Evolutionary conservation across 2,329 filamentous ascomycete species (phyloP).

Genomic region (Fusarium verrucosum): DNA sequence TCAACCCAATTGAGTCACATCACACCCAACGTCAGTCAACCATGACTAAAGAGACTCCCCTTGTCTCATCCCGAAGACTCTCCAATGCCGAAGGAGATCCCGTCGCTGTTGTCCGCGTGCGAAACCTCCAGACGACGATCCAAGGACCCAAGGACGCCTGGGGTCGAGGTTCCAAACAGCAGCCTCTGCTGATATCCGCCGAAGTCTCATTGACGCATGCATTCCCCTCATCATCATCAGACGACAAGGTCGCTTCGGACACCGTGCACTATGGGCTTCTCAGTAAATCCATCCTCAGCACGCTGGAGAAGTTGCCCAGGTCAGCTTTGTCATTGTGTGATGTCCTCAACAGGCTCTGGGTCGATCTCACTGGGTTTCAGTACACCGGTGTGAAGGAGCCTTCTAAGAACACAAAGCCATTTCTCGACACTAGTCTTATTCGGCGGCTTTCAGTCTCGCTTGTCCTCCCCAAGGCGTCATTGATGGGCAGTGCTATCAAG

Average conservation of each 20-base stretch:
- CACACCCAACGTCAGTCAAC: neutral
- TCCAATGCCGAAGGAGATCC: slow-evolving; percentile 42
- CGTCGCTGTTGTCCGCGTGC: slow-evolving; percentile 64
- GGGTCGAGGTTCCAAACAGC: slow-evolving; percentile 66
- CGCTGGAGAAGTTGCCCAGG: slow-evolving; percentile 47
- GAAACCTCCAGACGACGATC: slow-evolving; percentile 67
- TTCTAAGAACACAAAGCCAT: slow-evolving; percentile 30
- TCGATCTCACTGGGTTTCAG: slow-evolving; percentile 44
- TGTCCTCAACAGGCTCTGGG: slow-evolving; percentile 48
- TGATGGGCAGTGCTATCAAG: slow-evolving; percentile 69
- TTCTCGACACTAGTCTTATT: slow-evolving; percentile 50
- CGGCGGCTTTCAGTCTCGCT: slow-evolving; percentile 63
- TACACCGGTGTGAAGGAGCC: slow-evolving; percentile 20
- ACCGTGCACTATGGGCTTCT: slow-evolving; percentile 80
- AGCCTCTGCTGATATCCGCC: slow-evolving; percentile 70
- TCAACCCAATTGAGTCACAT: slow-evolving; percentile 12
- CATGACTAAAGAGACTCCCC: slow-evolving; percentile 34
- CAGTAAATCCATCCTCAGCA: slow-evolving; percentile 69
- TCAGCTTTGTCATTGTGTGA: slow-evolving; percentile 37
- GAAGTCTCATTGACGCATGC: slow-evolving; percentile 63
- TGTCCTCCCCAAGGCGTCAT: slow-evolving; percentile 72
- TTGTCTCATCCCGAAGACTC: slow-evolving; percentile 41
- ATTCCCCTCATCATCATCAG: slow-evolving; percentile 66
- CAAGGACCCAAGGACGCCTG: slow-evolving; percentile 72
- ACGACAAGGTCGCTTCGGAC: slow-evolving; percentile 71